Evolutionary conservation across 2,329 filamentous ascomycete species (phyloP).

Genomic region (Dendryphion nanum): DNA sequence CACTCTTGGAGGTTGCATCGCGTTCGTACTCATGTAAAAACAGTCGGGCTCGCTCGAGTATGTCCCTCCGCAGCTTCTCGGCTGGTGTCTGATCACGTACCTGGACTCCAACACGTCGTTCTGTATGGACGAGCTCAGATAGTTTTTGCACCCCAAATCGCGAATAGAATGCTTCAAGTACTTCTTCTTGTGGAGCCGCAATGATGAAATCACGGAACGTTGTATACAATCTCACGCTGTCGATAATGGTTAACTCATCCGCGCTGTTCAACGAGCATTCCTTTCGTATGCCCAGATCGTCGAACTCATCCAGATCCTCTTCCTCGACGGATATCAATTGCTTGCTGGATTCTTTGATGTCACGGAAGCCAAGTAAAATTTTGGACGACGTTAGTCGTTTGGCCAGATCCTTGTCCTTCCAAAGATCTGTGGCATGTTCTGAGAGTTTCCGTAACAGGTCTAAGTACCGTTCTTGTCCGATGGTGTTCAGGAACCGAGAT

Average conservation of each 20-base stretch:
- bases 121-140: slow-evolving; percentile 74
- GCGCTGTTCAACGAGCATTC: slow-evolving; percentile 77
- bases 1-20: slow-evolving; percentile 56
- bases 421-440: slow-evolving; percentile 67
- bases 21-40: slow-evolving; percentile 82
- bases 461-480: slow-evolving; percentile 85
- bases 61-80: slow-evolving; percentile 70
- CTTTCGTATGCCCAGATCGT: slow-evolving; percentile 52
- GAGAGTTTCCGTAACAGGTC: slow-evolving; percentile 78
- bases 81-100: slow-evolving; percentile 68
- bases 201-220: slow-evolving; percentile 83
- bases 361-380: slow-evolving; percentile 81
- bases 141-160: slow-evolving; percentile 76
- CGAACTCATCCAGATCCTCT: slow-evolving; percentile 43
- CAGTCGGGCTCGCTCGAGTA: slow-evolving; percentile 82
- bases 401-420: slow-evolving; percentile 76
- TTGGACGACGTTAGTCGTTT: slow-evolving; percentile 70
- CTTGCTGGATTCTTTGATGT: slow-evolving; percentile 60
- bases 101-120: slow-evolving; percentile 68
- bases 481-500: slow-evolving; percentile 72
- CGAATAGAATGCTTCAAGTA: slow-evolving; percentile 79
- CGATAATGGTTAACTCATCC: slow-evolving; percentile 69
- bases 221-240: slow-evolving; percentile 59
- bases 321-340: slow-evolving; percentile 35
- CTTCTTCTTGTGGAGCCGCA: slow-evolving; percentile 86